Evolutionary conservation across 2,329 filamentous ascomycete genomes (phyloP).

Genomic region (Tympanopsis confertula): DNA sequence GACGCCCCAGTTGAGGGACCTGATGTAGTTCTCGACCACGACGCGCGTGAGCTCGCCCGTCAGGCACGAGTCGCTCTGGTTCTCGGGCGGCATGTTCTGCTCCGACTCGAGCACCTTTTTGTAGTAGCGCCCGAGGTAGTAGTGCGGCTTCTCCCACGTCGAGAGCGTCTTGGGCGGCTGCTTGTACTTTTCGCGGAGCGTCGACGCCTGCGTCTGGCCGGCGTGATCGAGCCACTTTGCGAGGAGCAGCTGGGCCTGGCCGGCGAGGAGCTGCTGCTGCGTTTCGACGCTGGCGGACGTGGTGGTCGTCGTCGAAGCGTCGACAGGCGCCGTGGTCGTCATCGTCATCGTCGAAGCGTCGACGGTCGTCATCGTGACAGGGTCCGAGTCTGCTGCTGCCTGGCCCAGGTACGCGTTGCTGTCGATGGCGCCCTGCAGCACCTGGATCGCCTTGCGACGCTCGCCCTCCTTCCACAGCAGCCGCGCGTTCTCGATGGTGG

Average conservation of each 20-base stretch:
- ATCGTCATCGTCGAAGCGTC: conserved; percentile 35
- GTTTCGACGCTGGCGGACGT: conserved; percentile 20
- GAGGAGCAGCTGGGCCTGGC: conserved; percentile 72
- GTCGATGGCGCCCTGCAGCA: conserved; percentile 74
- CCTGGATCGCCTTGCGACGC: conserved; percentile 88
- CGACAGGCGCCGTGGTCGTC: conserved; percentile 21
- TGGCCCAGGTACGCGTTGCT: conserved; percentile 48
- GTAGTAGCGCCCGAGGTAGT: conserved; percentile 93
- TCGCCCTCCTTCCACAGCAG: conserved; percentile 89
- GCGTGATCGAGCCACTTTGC: conserved; percentile 94
- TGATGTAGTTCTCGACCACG: conserved; percentile 85
- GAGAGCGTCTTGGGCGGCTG: conserved; percentile 59
- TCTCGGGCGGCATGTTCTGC: conserved; percentile 61
- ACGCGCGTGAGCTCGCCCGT: conserved; percentile 77
- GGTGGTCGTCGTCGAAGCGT: conserved; percentile 21
- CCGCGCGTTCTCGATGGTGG: conserved; percentile 87
- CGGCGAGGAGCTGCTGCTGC: conserved; percentile 51
- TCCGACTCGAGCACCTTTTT: conserved; percentile 90
- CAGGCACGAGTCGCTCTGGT: conserved; percentile 66
- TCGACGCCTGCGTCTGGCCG: conserved; percentile 79
- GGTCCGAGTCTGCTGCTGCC: conserved; percentile 20
- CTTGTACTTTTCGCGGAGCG: conserved; percentile 72
- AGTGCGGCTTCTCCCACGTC: conserved; percentile 93
- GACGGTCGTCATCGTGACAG: conserved; percentile 21
- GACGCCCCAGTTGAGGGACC: conserved; percentile 75